These are phyloP conservation scores for Nicotiana sylvestris DNA, from an alignment of 257 asterid species.

Conservation along the genomic window DNA sequence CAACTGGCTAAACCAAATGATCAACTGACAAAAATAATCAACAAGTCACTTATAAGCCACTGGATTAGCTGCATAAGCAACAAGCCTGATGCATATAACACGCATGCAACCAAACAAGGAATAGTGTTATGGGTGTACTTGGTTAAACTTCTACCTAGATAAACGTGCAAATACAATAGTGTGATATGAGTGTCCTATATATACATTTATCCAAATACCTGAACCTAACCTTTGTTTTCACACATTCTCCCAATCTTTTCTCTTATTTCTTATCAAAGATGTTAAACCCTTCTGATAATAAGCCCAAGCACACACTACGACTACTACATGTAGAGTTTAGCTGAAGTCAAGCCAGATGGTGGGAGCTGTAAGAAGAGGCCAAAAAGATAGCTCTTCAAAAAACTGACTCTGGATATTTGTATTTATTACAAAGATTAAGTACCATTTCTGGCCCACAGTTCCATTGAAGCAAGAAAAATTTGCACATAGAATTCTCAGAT, in stretches of 20 bases:
- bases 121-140: background rate
- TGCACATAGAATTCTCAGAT: background rate
- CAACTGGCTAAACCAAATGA: background rate
- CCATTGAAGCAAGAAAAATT: constrained; percentile 1
- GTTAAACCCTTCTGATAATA: background rate
- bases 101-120: constrained; percentile 4
- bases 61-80: background rate
- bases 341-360: constrained; percentile 6
- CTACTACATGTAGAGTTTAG: background rate
- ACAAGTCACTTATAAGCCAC: constrained; percentile 1
- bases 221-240: background rate
- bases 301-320: background rate
- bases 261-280: background rate
- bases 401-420: background rate
- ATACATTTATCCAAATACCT: background rate
- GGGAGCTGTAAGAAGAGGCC: background rate
- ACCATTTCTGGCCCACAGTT: constrained; percentile 1
- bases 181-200: background rate
- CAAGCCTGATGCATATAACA: background rate
- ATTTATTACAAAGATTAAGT: background rate
- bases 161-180: background rate
- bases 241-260: background rate
- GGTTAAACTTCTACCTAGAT: background rate
- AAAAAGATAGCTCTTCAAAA: background rate
- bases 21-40: background rate